Evolutionary conservation across 352 stramenopile genomes (phyloP), one percentile per base, ranked within the genome.

Genomic region (Labyrinthula sp.): DNA sequence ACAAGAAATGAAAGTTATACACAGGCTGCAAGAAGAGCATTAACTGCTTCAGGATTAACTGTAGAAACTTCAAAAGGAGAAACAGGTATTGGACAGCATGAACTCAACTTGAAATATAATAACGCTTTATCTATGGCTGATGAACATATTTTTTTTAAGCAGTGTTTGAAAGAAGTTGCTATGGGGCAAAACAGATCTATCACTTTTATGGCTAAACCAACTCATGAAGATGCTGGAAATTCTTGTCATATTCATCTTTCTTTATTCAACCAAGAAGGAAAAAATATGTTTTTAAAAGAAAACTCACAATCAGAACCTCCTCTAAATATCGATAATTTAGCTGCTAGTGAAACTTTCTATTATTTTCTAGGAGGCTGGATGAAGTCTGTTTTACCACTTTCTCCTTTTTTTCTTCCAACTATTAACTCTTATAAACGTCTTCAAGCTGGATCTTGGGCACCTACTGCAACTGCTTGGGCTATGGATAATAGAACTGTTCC

Each of bases 401-500:
- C 48, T 24, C 25, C 46, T 6, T 30, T 55, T 3, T 55, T 48
- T 18, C 28, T 30, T 22, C 46, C 46, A 5, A 55, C 46, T 7
- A 24, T 55, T 28, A 55, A 55, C 47, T 26, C n/a, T 15, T 56
- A 56, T 35, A 56, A 56, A 18, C 47, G 47, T 14, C 45, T 45
- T 35, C 17, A 29, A 26, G 20, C 38, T 6, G 25, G 25, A 10
- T 33, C 24, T 12, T 56, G 38, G 38, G 47, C 47, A 10, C 47
- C 47, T 5, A 56, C 47, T 3, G 39, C 38, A 9, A 30, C 27
- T 9, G 27, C 29, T 18, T 56, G 38, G 38, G 25, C 22, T 26
- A 39, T 24, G 23, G 47, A 56, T 20, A 56, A 56, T 33, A 38
- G 47, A n/a, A 56, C 47, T 3, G 40, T 40, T 5, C 38, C 29